Evolutionary conservation across 148 eudicot genomes (phyloP), one percentile per base, ranked within the genome.

Genomic region (Chenopodium suecicum): DNA sequence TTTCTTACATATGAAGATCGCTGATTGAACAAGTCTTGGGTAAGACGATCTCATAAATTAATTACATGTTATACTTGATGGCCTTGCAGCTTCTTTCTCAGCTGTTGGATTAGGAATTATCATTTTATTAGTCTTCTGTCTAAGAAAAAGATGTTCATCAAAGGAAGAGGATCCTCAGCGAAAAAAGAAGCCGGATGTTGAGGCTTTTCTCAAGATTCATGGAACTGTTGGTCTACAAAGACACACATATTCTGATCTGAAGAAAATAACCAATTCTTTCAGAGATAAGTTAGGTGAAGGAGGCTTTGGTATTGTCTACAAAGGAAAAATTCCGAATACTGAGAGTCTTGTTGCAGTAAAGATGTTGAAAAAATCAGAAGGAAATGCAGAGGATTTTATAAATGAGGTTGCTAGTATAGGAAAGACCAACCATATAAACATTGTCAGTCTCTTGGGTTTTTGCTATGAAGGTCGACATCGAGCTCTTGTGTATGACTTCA

Each of bases 281-380:
- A 79, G 86, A 58, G 83, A 86, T 76, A 93, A 90, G 82, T 85
- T 94, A 14, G 98, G 98, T 27, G 92, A 92, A 71, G 98, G 98
- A 58, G 98, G 97, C 63, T 91, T 86, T 80, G 98, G 98, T 34
- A 77, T 86, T 2, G 98, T 94, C 20, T 94, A 90, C 85, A 88
- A 91, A 80, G 98, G 98, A 69, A 73, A 67, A 80, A 89, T 93
- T 23, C 83, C 75, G 1, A 90, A 91, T 82, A 50, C 63, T 1
- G 92, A 91, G 14, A 92, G 89, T 20, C 77, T 75, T 47, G 91
- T 94, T 68, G 98, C 98, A 66, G 94, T 94, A 17, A 94, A 94
- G 79, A 84, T 95, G 13, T 56, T 92, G 31, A 75, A 83, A 72
- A 79, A 74, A 27, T 29, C 74, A 16, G 70, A 79, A 74, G 81